Evolutionary conservation across 2,329 filamentous ascomycete species (phyloP).

Genomic region (Fusarium pseudograminearum): DNA sequence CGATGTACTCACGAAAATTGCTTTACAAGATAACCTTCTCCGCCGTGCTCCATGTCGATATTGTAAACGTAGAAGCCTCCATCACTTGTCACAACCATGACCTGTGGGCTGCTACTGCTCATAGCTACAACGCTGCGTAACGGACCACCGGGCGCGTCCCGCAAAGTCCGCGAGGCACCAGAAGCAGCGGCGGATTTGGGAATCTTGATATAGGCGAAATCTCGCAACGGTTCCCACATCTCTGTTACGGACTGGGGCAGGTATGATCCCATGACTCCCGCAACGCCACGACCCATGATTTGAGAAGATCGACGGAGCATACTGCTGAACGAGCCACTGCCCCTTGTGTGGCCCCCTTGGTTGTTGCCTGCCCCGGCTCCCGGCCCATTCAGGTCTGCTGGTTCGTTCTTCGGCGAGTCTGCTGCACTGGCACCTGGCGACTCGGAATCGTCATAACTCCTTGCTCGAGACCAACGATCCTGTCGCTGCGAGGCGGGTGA

Average conservation of each 20-base stretch:
- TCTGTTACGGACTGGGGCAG: constrained; percentile 93
- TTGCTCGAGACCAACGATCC: constrained; percentile 66
- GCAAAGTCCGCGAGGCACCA: constrained; percentile 40
- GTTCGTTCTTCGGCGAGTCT: constrained; percentile 66
- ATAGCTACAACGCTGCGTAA: constrained; percentile 95
- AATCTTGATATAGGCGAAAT: constrained; percentile 97
- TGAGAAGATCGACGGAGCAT: constrained; percentile 96
- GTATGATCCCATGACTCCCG: constrained; percentile 90
- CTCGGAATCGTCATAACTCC: constrained; percentile 62
- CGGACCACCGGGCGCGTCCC: constrained; percentile 60
- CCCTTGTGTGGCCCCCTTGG: constrained; percentile 56
- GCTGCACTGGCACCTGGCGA: constrained; percentile 60
- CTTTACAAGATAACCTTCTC: constrained; percentile 90
- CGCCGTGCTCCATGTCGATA: constrained; percentile 93
- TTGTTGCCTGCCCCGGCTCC: constrained; percentile 44
- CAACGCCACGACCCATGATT: constrained; percentile 89
- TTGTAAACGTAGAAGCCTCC: constrained; percentile 95
- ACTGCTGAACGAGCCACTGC: constrained; percentile 85
- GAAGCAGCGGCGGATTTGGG: constrained; percentile 66
- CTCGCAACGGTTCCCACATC: constrained; percentile 95
- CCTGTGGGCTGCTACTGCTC: constrained; percentile 92
- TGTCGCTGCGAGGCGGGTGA: constrained; percentile 57
- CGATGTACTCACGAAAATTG: constrained; percentile 83
- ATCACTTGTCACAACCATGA: constrained; percentile 98
- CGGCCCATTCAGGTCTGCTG: constrained; percentile 53